phyloP scores from a whole-genome alignment of 2,329 filamentous ascomycete species.

The Raffaelea arxii region DNA sequence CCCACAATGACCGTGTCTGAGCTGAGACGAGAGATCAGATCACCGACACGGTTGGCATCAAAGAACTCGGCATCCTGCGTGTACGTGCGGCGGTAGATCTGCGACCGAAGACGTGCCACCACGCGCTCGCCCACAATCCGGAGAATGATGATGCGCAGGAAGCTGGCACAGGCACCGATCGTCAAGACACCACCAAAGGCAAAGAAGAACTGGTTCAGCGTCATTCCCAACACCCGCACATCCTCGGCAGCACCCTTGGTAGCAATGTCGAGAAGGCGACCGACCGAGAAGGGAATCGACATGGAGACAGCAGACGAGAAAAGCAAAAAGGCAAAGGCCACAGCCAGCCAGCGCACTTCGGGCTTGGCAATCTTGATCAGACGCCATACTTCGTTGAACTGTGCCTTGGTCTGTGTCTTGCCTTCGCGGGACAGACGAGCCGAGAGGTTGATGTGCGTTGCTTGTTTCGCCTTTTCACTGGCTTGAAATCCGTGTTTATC shows the following conservation, averaged over 20 bases:
- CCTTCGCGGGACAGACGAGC: slow-evolving; percentile 83
- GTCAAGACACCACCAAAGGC: slow-evolving; percentile 68
- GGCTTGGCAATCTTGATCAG: slow-evolving; percentile 82
- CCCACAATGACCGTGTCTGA: slow-evolving; percentile 97
- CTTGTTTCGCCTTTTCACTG: slow-evolving; percentile 77
- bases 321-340: slow-evolving; percentile 77
- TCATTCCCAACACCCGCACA: slow-evolving; percentile 69
- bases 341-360: slow-evolving; percentile 65
- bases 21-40: slow-evolving; percentile 88
- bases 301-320: slow-evolving; percentile 90
- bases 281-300: slow-evolving; percentile 93
- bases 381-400: slow-evolving; percentile 70
- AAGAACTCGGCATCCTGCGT: slow-evolving; percentile 99
- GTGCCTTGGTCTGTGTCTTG: slow-evolving; percentile 45
- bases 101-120: slow-evolving; percentile 78
- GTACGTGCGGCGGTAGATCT: slow-evolving; percentile 84
- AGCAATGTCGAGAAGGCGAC: slow-evolving; percentile 86
- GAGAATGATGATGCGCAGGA: slow-evolving; percentile 84
- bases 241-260: slow-evolving; percentile 62
- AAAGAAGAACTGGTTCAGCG: slow-evolving; percentile 78
- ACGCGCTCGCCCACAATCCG: slow-evolving; percentile 93
- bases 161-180: slow-evolving; percentile 81
- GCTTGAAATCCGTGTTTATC: slow-evolving; percentile 20
- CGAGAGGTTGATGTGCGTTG: slow-evolving; percentile 79
- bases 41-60: slow-evolving; percentile 92